These are phyloP conservation scores for Globisporangium emineosum DNA, from an alignment of 352 stramenopile genomes.

Conservation along the genomic window DNA sequence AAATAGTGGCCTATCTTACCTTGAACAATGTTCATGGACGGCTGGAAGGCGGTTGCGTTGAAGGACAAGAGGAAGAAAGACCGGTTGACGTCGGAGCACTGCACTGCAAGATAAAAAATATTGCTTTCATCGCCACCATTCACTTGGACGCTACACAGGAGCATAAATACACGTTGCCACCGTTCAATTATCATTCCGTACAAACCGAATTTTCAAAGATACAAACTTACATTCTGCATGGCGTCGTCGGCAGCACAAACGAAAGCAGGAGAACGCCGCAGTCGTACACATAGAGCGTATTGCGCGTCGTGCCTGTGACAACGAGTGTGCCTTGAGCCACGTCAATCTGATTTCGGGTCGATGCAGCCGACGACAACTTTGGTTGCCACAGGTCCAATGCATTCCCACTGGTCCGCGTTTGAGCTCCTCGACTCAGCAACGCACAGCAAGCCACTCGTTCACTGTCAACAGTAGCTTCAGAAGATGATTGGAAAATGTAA, in stretches of 20 bases:
- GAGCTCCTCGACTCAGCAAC: neutral
- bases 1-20: constrained; percentile 22
- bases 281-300: constrained; percentile 41
- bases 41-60: constrained; percentile 22
- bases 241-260: constrained; percentile 36
- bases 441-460: constrained; percentile 17
- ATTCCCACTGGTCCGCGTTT: neutral
- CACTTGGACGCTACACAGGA: constrained; percentile 24
- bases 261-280: constrained; percentile 45
- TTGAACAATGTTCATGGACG: constrained; percentile 40
- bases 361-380: neutral
- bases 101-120: constrained; percentile 27
- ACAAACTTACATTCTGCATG: constrained; percentile 43
- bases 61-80: constrained; percentile 58
- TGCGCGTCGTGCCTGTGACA: constrained; percentile 40
- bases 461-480: neutral
- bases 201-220: neutral
- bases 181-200: neutral
- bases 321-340: constrained; percentile 28
- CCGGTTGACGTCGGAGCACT: constrained; percentile 37
- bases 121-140: constrained; percentile 1
- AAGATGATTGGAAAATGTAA: neutral
- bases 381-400: neutral
- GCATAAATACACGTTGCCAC: neutral
- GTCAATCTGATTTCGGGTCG: constrained; percentile 4